Conservation (phyloP, 306 rosid species). For the Medicago arabica region DNA sequence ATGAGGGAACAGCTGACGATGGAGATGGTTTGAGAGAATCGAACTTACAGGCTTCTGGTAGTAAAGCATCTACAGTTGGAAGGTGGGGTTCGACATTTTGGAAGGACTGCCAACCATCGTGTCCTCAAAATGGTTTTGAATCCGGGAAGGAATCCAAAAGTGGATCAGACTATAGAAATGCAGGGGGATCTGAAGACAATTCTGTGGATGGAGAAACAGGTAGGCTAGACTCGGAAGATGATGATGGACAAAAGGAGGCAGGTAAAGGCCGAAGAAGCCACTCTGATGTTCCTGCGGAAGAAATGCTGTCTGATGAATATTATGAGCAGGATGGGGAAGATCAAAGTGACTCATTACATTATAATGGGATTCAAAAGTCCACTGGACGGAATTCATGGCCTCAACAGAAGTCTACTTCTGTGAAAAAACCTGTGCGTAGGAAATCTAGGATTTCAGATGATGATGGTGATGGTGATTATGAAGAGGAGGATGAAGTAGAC, state of each 20-base stretch:
- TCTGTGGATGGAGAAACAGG: conserved; percentile 72
- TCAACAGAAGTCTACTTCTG: conserved; percentile 55
- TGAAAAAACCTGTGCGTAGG: conserved; percentile 50
- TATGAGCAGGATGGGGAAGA: conserved; percentile 98
- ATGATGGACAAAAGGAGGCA: conserved; percentile 61
- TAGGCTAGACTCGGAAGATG: conserved; percentile 82
- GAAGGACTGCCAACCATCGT: conserved; percentile 91
- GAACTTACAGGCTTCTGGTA: conserved; percentile 65
- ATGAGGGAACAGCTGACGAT: conserved; percentile 63
- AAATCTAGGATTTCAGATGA: conserved; percentile 62
- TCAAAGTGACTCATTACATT: conserved; percentile 69
- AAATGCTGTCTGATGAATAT: conserved; percentile 97
- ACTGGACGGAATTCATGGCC: conserved; percentile 67
- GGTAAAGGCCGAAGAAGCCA: conserved; percentile 73
- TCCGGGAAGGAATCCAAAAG: conserved; percentile 84
- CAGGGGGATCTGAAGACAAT: conserved; percentile 72
- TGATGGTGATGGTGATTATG: conserved; percentile 86
- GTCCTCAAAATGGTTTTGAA: conserved; percentile 70
- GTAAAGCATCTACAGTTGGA: conserved; percentile 68
- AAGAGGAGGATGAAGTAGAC: conserved; percentile 88
- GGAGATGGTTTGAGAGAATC: conserved; percentile 54
- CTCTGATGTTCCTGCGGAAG: conserved; percentile 89
- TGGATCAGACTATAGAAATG: conserved; percentile 71
- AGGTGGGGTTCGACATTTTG: conserved; percentile 98
- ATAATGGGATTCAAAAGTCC: conserved; percentile 57